phyloP scores from a whole-genome alignment of 345 rosid genomes.

The Eucalyptus tenuipes region DNA sequence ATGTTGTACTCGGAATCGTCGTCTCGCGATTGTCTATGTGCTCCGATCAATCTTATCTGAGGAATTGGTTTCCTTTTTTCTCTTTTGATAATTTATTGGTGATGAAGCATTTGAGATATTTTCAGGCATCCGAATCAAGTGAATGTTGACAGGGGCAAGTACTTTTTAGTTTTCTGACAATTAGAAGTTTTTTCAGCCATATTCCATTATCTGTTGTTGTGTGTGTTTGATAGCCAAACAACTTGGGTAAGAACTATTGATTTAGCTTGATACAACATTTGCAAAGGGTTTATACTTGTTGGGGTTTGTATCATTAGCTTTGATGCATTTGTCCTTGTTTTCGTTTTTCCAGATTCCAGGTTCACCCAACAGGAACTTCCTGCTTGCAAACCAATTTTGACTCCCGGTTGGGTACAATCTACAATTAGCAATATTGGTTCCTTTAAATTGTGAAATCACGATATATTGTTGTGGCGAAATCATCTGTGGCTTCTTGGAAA shows the following conservation, averaged over 20 bases:
- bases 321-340: background rate
- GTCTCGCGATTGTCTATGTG: background rate
- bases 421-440: background rate
- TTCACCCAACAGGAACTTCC: conserved; percentile 79
- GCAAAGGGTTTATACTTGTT: background rate
- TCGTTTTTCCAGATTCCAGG: conserved; percentile 42
- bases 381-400: conserved; percentile 73
- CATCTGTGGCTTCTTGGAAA: background rate
- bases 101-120: background rate
- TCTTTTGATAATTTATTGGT: background rate
- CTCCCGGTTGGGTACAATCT: conserved; percentile 51
- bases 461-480: background rate
- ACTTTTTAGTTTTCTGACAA: background rate
- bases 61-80: background rate
- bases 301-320: background rate
- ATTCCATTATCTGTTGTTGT: background rate
- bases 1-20: background rate
- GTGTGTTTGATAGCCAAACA: background rate
- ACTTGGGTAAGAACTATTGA: background rate
- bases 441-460: background rate
- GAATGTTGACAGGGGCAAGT: background rate
- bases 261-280: background rate
- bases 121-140: background rate
- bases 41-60: background rate
- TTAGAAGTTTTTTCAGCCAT: background rate